Conservation (phyloP, 1,284 basidiomycete species). For the Singerocomus inundabilis region DNA sequence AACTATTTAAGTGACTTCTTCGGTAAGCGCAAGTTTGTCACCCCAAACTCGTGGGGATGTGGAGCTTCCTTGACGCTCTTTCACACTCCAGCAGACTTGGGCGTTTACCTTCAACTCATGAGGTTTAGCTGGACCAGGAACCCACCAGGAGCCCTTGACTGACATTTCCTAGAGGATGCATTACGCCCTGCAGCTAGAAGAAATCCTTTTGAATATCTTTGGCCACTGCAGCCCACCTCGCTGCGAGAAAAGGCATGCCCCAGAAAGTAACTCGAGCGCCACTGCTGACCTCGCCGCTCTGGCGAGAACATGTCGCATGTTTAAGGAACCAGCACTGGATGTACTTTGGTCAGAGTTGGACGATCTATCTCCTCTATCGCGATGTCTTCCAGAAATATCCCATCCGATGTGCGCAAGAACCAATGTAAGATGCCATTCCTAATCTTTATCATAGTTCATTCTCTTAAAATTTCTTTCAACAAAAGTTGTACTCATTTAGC, state of each 20-base stretch:
- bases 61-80: too few species aligned
- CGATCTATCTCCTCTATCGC: constrained; percentile 23
- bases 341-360: constrained; percentile 24
- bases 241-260: too few species aligned
- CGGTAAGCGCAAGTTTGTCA: too few species aligned
- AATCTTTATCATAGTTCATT: background rate
- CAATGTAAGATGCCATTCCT: constrained; percentile 5
- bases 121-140: too few species aligned
- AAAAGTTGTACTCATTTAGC: too few species aligned
- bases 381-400: constrained; percentile 23
- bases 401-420: constrained; percentile 15
- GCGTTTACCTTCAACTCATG: too few species aligned
- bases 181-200: constrained; percentile 21
- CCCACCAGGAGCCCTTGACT: too few species aligned
- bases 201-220: constrained; percentile 20
- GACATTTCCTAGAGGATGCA: constrained; percentile 12
- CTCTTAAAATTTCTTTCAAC: too few species aligned
- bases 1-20: too few species aligned
- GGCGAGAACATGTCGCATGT: constrained; percentile 24
- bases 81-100: too few species aligned
- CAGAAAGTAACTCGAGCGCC: background rate
- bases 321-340: constrained; percentile 28
- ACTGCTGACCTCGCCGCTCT: constrained; percentile 19
- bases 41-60: too few species aligned
- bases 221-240: constrained; percentile 9